A percentile compares a stretch with the other conserved stretches of the same genome.
Conservation (phyloP, 2,329 filamentous ascomycete species). For the Ophiostoma tasmaniense region DNA sequence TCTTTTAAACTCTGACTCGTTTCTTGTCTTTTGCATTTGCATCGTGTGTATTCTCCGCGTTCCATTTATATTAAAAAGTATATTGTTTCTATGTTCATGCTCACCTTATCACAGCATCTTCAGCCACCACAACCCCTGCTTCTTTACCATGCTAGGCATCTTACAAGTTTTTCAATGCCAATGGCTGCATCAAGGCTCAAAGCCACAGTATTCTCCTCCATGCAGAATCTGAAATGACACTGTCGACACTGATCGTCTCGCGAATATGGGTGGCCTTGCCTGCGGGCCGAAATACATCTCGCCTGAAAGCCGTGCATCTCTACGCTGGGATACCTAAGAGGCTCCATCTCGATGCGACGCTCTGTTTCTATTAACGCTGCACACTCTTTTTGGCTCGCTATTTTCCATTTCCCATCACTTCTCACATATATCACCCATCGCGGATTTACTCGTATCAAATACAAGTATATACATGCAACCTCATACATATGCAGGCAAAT, state of each 20-base stretch:
- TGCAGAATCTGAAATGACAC: background rate
- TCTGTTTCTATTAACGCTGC: background rate
- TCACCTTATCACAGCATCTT: background rate
- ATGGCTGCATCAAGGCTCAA: no score
- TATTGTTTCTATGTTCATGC: background rate
- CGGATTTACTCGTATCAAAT: background rate
- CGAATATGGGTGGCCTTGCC: background rate
- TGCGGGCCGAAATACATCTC: slow-evolving; percentile 1
- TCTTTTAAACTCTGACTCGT: background rate
- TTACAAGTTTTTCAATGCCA: background rate
- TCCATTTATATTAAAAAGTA: background rate
- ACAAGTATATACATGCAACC: background rate
- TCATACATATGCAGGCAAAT: background rate
- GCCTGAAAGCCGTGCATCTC: background rate
- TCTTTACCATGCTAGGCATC: background rate
- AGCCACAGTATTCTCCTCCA: background rate
- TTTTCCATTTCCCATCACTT: background rate
- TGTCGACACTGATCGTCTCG: background rate
- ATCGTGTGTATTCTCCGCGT: background rate
- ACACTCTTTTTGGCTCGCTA: background rate
- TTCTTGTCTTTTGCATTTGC: background rate
- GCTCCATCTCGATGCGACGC: background rate
- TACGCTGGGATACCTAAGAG: background rate
- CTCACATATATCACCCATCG: background rate
- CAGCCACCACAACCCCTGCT: background rate